Base-by-base conservation (phyloP, 345 rosid species). In the Schrenkiella parvula region DNA sequence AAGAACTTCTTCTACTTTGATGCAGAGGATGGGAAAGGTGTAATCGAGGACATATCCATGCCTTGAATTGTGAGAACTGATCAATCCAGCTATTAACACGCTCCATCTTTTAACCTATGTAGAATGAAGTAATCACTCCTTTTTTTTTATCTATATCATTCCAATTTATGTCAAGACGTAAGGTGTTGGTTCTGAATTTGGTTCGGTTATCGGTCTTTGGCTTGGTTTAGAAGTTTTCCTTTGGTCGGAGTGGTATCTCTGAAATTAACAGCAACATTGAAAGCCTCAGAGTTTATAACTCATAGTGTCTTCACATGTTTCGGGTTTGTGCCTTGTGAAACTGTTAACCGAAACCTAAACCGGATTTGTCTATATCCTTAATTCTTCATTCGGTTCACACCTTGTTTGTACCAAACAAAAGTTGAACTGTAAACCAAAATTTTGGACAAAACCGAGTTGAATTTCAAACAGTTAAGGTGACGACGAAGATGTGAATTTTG, bases 1-100 rank as follows among this genome's bases (percentile, higher is more conserved):
- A 88, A 93, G 88, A 91, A 91, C 73, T 91, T 93, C 72, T 89
- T 93, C 84, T 91, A 80, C 84, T 91, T 84, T 51, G 96, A 93
- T 82, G 91, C 85, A 21, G 67, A 81, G 78, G 91, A 91, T 57
- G 97, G 98, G 32, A 91, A 93, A 87, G 95, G 98, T 62, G 54
- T 88, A 32, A 81, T 88, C 15, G 96, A 91, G 63, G 95, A 93
- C 78, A 78, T 89, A 80, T 77, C 91, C 3, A 64, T 34, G 46
- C 18, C 37, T 57, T 57, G 39, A 69, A 23, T 5, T 69, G 44
- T 28, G 53, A 53, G 34, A 28, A 57, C 28, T 19, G 9, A 29
- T 15, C 19, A 25, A 29, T 32, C n/a, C 7, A 42, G 42, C 57
- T 32, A 64, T 34, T 44, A 31, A 48, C 43, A 31, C 0, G 31